Percentiles rank a stretch among this genome's conserved stretches.
Evolutionary conservation across 352 stramenopile genomes (phyloP).

Genomic region (Phytophthora pisi): DNA sequence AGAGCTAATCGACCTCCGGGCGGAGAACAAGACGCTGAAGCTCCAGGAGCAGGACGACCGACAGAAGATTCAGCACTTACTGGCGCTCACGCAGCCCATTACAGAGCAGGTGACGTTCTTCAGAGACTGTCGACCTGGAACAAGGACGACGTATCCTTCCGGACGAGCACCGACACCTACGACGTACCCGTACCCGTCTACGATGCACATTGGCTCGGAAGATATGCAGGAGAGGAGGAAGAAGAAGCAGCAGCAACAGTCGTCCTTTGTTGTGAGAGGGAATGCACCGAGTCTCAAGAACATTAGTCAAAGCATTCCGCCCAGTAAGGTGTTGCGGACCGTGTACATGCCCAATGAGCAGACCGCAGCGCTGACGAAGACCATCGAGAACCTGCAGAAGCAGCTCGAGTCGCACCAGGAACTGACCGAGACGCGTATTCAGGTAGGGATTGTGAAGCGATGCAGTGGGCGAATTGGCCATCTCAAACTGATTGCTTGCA

Average conservation of each 20-base stretch:
- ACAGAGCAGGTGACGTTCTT: conserved; percentile 84
- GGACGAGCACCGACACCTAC: conserved; percentile 28
- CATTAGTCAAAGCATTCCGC: conserved; percentile 13
- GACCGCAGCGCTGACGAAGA: conserved; percentile 50
- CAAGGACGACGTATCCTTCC: conserved; percentile 58
- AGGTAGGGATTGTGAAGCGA: conserved; percentile 36
- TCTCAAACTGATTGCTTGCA: background rate
- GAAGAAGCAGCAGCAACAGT: conserved; percentile 24
- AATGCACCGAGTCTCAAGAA: conserved; percentile 28
- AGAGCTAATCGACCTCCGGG: conserved; percentile 64
- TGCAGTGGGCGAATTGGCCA: background rate
- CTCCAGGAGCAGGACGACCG: conserved; percentile 79
- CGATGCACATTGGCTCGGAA: conserved; percentile 74
- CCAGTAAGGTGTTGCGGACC: conserved; percentile 66
- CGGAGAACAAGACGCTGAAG: conserved; percentile 69
- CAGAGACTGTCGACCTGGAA: conserved; percentile 67
- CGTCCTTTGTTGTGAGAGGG: conserved; percentile 21
- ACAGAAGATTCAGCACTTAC: conserved; percentile 82
- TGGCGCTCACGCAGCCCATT: conserved; percentile 83
- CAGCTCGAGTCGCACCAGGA: conserved; percentile 64
- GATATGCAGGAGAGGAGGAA: conserved; percentile 40
- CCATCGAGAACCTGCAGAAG: conserved; percentile 61
- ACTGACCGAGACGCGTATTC: conserved; percentile 61
- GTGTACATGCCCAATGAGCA: conserved; percentile 84
- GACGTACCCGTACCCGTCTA: conserved; percentile 73